Conservation (phyloP, 805 yeast genomes). For the Saccharomycopsis capsularis region DNA sequence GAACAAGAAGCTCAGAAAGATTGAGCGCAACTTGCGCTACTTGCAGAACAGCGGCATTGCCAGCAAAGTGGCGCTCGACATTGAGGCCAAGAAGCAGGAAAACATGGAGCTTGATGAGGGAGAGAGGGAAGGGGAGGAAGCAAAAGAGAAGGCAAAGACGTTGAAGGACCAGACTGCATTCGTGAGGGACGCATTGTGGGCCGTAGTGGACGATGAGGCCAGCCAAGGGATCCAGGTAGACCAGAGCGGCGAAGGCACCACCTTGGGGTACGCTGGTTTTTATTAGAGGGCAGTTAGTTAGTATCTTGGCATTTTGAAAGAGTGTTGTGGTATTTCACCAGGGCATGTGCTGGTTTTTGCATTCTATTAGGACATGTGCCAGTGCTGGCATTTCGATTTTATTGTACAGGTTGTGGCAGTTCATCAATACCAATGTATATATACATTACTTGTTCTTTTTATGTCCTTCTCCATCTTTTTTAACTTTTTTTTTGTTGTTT, state of each 20-base stretch:
- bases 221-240: slow-evolving; percentile 38
- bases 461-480: neutral
- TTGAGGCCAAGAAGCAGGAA: slow-evolving; percentile 13
- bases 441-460: neutral
- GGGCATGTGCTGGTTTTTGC: too few species aligned
- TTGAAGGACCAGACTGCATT: slow-evolving; percentile 25
- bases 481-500: neutral
- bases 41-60: slow-evolving; percentile 19
- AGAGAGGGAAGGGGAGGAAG: too few species aligned
- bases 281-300: too few species aligned
- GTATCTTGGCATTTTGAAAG: too few species aligned
- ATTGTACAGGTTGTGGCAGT: too few species aligned
- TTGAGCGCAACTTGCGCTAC: slow-evolving; percentile 73
- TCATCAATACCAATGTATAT: too few species aligned
- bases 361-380: too few species aligned
- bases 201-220: slow-evolving; percentile 55
- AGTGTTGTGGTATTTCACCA: too few species aligned
- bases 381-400: too few species aligned
- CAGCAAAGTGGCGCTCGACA: slow-evolving; percentile 11
- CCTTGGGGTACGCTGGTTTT: slow-evolving; percentile 69
- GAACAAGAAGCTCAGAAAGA: slow-evolving; percentile 70
- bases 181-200: slow-evolving; percentile 64
- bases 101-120: slow-evolving; percentile 45
- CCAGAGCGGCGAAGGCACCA: slow-evolving; percentile 66
- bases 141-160: slow-evolving; percentile 21